phyloP scores from a whole-genome alignment of 225 moss, liverwort and hornwort species.

The Polytrichum commune region DNA sequence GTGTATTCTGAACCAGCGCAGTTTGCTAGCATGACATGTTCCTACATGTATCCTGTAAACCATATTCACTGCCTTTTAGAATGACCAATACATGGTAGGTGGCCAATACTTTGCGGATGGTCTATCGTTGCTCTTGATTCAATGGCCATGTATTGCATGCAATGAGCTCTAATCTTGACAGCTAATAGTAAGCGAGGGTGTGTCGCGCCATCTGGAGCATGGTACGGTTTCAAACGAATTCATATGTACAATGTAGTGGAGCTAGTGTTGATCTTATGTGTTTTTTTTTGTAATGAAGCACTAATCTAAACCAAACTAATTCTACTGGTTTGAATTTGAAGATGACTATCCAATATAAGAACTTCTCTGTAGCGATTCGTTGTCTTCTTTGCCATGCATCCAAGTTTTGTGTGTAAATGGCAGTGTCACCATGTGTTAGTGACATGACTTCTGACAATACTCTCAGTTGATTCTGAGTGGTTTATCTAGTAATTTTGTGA shows the following conservation, averaged over 20 bases:
- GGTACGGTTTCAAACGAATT: slow-evolving; percentile 99
- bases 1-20: not conserved
- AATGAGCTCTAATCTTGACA: slow-evolving; percentile 99
- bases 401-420: slow-evolving; percentile 50
- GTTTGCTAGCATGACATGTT: not conserved
- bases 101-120: slow-evolving; percentile 31
- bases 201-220: slow-evolving; percentile 95
- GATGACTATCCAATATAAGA: not conserved
- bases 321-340: not conserved
- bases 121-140: slow-evolving; percentile 47
- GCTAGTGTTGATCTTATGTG: slow-evolving; percentile 40
- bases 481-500: slow-evolving; percentile 23
- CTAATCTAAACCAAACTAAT: slow-evolving; percentile 1
- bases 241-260: slow-evolving; percentile 47
- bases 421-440: slow-evolving; percentile 17
- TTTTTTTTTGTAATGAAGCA: slow-evolving; percentile 40
- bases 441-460: too few species aligned
- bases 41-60: not conserved
- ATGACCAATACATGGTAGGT: slow-evolving; percentile 1
- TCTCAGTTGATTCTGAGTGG: too few species aligned
- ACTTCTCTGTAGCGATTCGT: slow-evolving; percentile 1
- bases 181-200: slow-evolving; percentile 99
- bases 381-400: slow-evolving; percentile 58
- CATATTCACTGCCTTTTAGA: not conserved
- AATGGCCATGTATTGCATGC: slow-evolving; percentile 76